Evolutionary conservation across 2,329 filamentous ascomycete species (phyloP).

Genomic region (Fusarium anthophilum): DNA sequence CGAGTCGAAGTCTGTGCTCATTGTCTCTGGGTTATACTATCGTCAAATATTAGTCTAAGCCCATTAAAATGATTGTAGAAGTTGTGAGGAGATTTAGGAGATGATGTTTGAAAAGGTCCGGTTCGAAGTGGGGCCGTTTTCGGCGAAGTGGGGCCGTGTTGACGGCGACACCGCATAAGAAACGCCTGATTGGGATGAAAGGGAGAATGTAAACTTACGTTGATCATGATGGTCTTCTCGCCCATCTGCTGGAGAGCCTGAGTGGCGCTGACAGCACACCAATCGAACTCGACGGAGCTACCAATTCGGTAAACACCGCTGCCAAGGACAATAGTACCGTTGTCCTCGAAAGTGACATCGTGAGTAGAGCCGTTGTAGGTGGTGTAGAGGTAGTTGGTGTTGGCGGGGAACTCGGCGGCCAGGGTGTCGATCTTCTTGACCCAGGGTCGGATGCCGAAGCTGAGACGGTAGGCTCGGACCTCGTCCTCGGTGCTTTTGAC

Average conservation of each 20-base stretch:
- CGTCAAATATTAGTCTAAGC: too few relatives aligned
- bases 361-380: constrained; percentile 97
- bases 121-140: too few relatives aligned
- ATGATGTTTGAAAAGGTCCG: too few relatives aligned
- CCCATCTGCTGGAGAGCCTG: constrained; percentile 84
- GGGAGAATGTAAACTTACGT: too few relatives aligned
- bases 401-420: constrained; percentile 93
- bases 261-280: constrained; percentile 94
- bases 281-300: constrained; percentile 97
- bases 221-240: constrained; percentile 98
- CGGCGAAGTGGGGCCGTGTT: too few relatives aligned
- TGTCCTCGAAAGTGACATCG: constrained; percentile 93
- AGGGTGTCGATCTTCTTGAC: constrained; percentile 99
- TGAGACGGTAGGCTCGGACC: constrained; percentile 84
- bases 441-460: constrained; percentile 91
- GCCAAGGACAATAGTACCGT: constrained; percentile 88
- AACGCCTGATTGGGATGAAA: too few relatives aligned
- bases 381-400: constrained; percentile 96
- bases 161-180: too few relatives aligned
- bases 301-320: constrained; percentile 98
- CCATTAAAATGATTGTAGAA: too few relatives aligned
- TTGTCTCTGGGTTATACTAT: constrained; percentile 87
- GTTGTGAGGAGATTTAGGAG: too few relatives aligned
- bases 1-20: constrained; percentile 84
- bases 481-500: constrained; percentile 89